A percentile compares a stretch with the other conserved stretches of the same genome.
Evolutionary conservation across 495 filamentous ascomycete genomes (phyloP).

Genomic region (Parathielavia hyrcaniae): DNA sequence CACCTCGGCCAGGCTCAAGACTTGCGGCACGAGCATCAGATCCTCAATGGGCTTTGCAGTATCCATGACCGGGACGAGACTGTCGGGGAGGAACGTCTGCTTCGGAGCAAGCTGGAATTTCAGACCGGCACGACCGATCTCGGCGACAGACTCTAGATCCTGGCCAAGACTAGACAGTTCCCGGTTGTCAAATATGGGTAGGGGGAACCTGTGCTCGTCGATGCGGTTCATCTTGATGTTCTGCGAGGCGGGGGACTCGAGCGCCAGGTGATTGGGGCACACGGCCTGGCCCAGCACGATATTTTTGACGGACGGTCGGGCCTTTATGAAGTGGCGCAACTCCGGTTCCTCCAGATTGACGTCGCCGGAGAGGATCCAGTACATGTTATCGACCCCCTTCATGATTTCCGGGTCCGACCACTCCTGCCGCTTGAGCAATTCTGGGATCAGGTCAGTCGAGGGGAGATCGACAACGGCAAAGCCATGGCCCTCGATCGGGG

Average conservation of each 20-base stretch:
- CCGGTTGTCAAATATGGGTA: conserved; percentile 55
- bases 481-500: conserved; percentile 41
- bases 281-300: conserved; percentile 64
- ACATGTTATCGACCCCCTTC: conserved; percentile 57
- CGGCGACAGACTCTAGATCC: conserved; percentile 16
- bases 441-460: conserved; percentile 56
- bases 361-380: conserved; percentile 73
- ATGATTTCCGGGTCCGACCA: conserved; percentile 63
- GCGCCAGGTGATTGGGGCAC: conserved; percentile 63
- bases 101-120: conserved; percentile 60
- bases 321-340: conserved; percentile 61
- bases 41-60: conserved; percentile 38
- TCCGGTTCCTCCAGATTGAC: conserved; percentile 52
- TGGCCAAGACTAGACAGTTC: conserved; percentile 15
- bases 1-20: conserved; percentile 45
- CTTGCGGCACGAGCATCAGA: conserved; percentile 35
- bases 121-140: conserved; percentile 33
- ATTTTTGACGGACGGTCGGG: conserved; percentile 57
- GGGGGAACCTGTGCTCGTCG: conserved; percentile 59
- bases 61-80: conserved; percentile 50
- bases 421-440: conserved; percentile 62
- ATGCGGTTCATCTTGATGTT: conserved; percentile 62
- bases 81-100: conserved; percentile 47
- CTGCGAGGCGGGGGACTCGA: conserved; percentile 57
- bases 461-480: conserved; percentile 79